Percentiles rank a stretch among this genome's conserved stretches.
Conservation (phyloP, 2,329 filamentous ascomycete genomes). For the Microsporum canis region DNA sequence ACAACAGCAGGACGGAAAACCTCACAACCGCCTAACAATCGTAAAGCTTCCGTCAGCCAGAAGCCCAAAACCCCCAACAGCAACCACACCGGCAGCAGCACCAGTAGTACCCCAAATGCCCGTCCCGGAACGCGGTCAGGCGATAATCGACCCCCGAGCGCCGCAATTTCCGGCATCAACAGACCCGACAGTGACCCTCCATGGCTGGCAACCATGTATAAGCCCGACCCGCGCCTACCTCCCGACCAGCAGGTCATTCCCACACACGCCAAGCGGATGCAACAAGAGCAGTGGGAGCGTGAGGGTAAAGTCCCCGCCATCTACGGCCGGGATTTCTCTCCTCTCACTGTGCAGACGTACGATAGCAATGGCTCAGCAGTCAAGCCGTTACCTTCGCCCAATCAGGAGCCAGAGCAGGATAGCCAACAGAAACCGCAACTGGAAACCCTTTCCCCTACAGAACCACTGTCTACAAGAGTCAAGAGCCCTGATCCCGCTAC, state of each 20-base stretch:
- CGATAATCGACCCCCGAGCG: constrained; percentile 43
- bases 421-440: background rate
- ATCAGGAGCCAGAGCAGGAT: constrained; percentile 9
- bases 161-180: constrained; percentile 39
- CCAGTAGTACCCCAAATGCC: constrained; percentile 30
- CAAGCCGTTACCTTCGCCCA: constrained; percentile 11
- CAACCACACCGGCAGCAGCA: constrained; percentile 15
- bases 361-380: constrained; percentile 16
- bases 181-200: constrained; percentile 88
- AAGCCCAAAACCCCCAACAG: constrained; percentile 28
- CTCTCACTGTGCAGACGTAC: constrained; percentile 47
- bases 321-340: constrained; percentile 79
- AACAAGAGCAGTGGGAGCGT: constrained; percentile 90
- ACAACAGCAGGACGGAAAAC: constrained; percentile 28
- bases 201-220: constrained; percentile 91
- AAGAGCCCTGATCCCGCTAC: constrained; percentile 33
- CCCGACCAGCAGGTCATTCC: constrained; percentile 93
- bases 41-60: constrained; percentile 29
- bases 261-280: constrained; percentile 78
- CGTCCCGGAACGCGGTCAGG: constrained; percentile 55
- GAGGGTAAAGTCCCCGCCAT: constrained; percentile 75
- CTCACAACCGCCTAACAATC: constrained; percentile 27
- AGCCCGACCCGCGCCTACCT: constrained; percentile 84
- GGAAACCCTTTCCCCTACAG: constrained; percentile 21
- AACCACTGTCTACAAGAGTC: constrained; percentile 23